A percentile compares a stretch with the other conserved stretches of the same genome.
Evolutionary conservation across 768 basidiomycete species (phyloP).

Genomic region (Steccherinum ochraceum): DNA sequence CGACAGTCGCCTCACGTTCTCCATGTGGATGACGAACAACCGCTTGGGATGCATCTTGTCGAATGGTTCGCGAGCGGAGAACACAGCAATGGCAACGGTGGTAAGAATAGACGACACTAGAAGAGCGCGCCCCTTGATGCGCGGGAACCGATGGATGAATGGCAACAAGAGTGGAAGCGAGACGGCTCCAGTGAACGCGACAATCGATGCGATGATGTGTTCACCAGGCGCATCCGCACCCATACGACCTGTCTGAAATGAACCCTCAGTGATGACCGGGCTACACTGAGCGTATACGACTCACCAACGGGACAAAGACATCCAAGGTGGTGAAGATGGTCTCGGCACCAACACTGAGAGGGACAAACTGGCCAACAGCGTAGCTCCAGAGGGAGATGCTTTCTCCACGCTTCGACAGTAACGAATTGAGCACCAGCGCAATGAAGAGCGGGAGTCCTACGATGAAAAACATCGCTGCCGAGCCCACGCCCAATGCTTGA

Average conservation of each 20-base stretch:
- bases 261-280: neutral
- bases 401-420: constrained; percentile 26
- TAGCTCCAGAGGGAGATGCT: constrained; percentile 57
- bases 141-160: constrained; percentile 68
- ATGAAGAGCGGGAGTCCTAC: constrained; percentile 49
- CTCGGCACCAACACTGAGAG: constrained; percentile 52
- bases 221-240: constrained; percentile 83
- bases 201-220: constrained; percentile 78
- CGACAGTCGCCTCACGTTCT: constrained; percentile 58
- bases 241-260: constrained; percentile 66
- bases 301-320: constrained; percentile 85
- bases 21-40: constrained; percentile 74
- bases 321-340: constrained; percentile 60
- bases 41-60: constrained; percentile 85
- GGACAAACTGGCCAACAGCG: constrained; percentile 48
- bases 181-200: constrained; percentile 50
- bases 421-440: constrained; percentile 47
- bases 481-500: constrained; percentile 68
- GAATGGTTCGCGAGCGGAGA: constrained; percentile 58
- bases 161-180: constrained; percentile 57
- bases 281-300: constrained; percentile 14
- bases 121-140: constrained; percentile 28
- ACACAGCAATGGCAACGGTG: constrained; percentile 49
- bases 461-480: constrained; percentile 70
- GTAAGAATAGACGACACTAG: constrained; percentile 41